These are phyloP conservation scores for Cercophora sp. DNA, from an alignment of 495 filamentous ascomycete species.

Conservation along the genomic window DNA sequence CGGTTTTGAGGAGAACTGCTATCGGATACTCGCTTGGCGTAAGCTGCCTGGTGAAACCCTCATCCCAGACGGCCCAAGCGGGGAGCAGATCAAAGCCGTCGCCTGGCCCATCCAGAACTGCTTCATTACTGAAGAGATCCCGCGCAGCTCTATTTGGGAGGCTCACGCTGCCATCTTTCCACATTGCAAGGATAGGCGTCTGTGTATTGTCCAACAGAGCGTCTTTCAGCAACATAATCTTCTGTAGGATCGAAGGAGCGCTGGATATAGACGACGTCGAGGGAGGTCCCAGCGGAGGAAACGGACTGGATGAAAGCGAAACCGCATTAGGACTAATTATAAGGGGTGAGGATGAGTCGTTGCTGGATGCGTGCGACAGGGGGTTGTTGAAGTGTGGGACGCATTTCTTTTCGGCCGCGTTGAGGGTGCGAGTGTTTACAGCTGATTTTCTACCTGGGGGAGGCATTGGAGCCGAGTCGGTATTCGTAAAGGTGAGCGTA, in stretches of 20 bases:
- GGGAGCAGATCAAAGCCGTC: slow-evolving; percentile 52
- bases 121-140: slow-evolving; percentile 43
- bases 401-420: slow-evolving; percentile 32
- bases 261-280: slow-evolving; percentile 41
- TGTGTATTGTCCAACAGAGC: slow-evolving; percentile 64
- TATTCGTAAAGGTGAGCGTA: slow-evolving; percentile 61
- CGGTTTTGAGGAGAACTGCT: slow-evolving; percentile 50
- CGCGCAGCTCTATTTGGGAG: slow-evolving; percentile 61
- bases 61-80: slow-evolving; percentile 53
- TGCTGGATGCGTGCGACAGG: slow-evolving; percentile 41
- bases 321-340: slow-evolving; percentile 38
- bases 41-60: slow-evolving; percentile 58
- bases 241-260: slow-evolving; percentile 57
- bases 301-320: slow-evolving; percentile 44
- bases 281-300: slow-evolving; percentile 59
- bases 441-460: slow-evolving; percentile 21
- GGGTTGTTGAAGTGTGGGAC: slow-evolving; percentile 34
- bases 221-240: slow-evolving; percentile 65
- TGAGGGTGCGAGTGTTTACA: slow-evolving; percentile 30
- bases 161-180: slow-evolving; percentile 64
- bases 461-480: slow-evolving; percentile 27
- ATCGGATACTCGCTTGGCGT: slow-evolving; percentile 58
- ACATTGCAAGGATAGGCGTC: slow-evolving; percentile 66
- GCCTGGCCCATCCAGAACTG: slow-evolving; percentile 35
- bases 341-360: slow-evolving; percentile 32